phyloP scores from a whole-genome alignment of 2,329 filamentous ascomycete species.

The Pleoardoris graminearum region DNA sequence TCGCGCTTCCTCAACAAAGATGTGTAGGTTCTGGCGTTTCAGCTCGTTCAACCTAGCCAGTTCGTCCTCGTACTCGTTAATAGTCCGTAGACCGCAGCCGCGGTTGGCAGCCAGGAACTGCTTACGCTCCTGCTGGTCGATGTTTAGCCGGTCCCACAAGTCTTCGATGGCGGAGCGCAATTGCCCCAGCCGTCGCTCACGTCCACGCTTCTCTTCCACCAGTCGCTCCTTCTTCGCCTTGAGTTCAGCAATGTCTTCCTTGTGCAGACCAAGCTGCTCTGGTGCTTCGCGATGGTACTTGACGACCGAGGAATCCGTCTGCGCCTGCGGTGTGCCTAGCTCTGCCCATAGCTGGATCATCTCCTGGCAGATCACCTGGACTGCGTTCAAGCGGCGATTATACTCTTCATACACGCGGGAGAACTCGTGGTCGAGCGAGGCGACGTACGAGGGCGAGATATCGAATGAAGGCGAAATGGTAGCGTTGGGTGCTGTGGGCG shows the following conservation, averaged over 20 bases:
- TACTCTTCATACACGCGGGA: slow-evolving; percentile 97
- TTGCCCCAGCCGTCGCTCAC: slow-evolving; percentile 77
- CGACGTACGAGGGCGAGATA: slow-evolving; percentile 86
- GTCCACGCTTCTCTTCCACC: slow-evolving; percentile 81
- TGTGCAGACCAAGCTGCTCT: slow-evolving; percentile 90
- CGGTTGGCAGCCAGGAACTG: slow-evolving; percentile 84
- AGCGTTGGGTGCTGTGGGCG: slow-evolving; percentile 76
- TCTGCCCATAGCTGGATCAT: slow-evolving; percentile 96
- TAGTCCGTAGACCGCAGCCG: slow-evolving; percentile 85
- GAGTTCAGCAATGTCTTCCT: slow-evolving; percentile 78
- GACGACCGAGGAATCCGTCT: slow-evolving; percentile 85
- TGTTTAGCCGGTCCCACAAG: slow-evolving; percentile 84
- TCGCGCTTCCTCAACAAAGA: slow-evolving; percentile 94
- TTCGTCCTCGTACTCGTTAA: slow-evolving; percentile 96
- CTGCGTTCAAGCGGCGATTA: slow-evolving; percentile 74
- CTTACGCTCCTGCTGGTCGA: slow-evolving; percentile 82
- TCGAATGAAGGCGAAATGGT: slow-evolving; percentile 83
- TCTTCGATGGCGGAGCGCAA: slow-evolving; percentile 77
- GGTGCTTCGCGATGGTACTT: slow-evolving; percentile 88
- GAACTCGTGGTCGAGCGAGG: slow-evolving; percentile 86
- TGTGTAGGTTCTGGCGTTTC: slow-evolving; percentile 90
- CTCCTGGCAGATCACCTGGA: slow-evolving; percentile 75
- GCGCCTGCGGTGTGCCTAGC: slow-evolving; percentile 88
- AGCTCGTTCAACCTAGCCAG: slow-evolving; percentile 83
- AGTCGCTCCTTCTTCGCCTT: slow-evolving; percentile 78